Base-by-base conservation (phyloP, 2,329 filamentous ascomycete species). In the Xylariaceae sp. region DNA sequence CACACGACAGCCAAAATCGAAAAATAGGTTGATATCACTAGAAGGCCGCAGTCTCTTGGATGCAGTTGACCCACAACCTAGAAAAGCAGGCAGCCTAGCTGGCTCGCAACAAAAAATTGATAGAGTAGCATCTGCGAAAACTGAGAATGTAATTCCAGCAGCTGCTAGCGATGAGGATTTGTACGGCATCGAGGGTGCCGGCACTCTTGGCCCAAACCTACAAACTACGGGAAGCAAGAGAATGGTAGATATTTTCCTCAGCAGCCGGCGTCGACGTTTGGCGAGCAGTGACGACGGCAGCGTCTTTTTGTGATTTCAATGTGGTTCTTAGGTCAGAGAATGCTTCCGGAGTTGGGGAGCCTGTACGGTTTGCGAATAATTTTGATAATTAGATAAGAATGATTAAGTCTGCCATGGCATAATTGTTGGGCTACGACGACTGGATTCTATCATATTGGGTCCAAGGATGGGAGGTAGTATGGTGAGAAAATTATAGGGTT, bases 231-330 rank as follows among this genome's bases (percentile, higher is more conserved):
- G 77, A 2, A 79, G 79, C 60, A 76, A 76, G 64, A 71, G 72
- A 35, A 82, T 83, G 77, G 80, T 83, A 6, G 80, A 83, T 46
- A 53, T 78, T 42, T 83, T 83, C 62, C 68, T 83, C 23, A 81
- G 72, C 54, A 80, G 75, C 40, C 73, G 80, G 15, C 72, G 76
- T 13, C 76, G 67, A 55, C 71, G 73, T 10, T 73, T 76, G 30
- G 65, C 70, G 20, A 74, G 73, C 10, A 73, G 69, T 42, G 70
- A 71, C 3, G 72, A 73, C 5, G 63, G 63, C n/a, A 65, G 55
- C 26, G 71, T 67, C 1, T 72, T 74, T 52, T 27, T 73, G 16
- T 73, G 45, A 68, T n/a, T n/a, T n/a, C n/a, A n/a, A n/a, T n/a
- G n/a, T n/a, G n/a, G n/a, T n/a, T n/a, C n/a, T n/a, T n/a, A n/a